Conservation (phyloP, 371 early-diverging fungal genomes). For the Actinomucor elegans region DNA sequence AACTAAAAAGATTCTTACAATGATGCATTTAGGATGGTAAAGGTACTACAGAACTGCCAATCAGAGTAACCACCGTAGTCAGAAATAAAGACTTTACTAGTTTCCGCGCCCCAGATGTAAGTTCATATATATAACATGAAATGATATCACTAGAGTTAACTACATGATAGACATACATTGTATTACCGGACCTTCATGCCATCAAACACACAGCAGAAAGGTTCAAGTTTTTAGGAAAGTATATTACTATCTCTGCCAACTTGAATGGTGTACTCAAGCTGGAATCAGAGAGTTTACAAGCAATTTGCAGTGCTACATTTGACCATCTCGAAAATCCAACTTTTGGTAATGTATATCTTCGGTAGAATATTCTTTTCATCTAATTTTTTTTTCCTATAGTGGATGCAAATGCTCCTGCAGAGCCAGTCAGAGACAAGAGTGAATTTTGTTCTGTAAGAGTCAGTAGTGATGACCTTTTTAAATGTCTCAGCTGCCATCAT, state of each 20-base stretch:
- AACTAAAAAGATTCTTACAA: neutral
- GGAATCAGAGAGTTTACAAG: conserved; percentile 39
- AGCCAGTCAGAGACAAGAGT: conserved; percentile 12
- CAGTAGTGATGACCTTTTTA: conserved; percentile 57
- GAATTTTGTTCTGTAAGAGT: conserved; percentile 47
- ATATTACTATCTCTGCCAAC: conserved; percentile 53
- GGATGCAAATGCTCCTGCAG: no score
- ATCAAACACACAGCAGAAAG: conserved; percentile 46
- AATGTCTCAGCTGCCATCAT: conserved; percentile 53
- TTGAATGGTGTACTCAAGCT: conserved; percentile 55
- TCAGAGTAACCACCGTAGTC: conserved; percentile 8
- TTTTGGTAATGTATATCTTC: no score
- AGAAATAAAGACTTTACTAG: conserved; percentile 17
- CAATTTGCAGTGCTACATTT: conserved; percentile 47
- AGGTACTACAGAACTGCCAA: conserved; percentile 39
- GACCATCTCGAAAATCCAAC: conserved; percentile 49
- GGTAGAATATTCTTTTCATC: no score
- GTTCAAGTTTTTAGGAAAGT: conserved; percentile 45
- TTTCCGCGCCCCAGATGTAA: conserved; percentile 13
- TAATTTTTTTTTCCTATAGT: no score
- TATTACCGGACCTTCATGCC: conserved; percentile 44
- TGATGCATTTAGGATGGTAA: conserved; percentile 5
- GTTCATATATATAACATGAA: neutral
- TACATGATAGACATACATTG: conserved; percentile 55
- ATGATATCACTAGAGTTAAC: neutral